These are phyloP conservation scores for Blastobotrys elegans DNA, from an alignment of 1,139 yeast species.

Conservation along the genomic window DNA sequence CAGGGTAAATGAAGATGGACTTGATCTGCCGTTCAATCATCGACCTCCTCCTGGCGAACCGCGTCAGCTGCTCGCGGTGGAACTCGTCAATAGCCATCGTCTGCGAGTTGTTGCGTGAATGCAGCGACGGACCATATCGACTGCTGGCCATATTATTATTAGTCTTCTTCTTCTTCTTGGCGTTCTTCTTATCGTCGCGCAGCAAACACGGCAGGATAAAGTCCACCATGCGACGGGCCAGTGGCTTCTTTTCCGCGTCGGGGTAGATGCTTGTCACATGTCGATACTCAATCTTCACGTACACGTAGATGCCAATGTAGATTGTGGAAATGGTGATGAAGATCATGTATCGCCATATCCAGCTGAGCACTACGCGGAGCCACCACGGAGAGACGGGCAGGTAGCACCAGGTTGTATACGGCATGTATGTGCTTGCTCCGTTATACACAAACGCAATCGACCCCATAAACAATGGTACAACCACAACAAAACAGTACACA, in stretches of 20 bases:
- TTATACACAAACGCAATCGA: slow-evolving; percentile 61
- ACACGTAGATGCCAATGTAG: slow-evolving; percentile 67
- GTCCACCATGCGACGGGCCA: not conserved
- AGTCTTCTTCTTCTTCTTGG: not conserved
- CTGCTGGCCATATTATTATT: not conserved
- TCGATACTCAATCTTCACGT: slow-evolving; percentile 46
- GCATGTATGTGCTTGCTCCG: slow-evolving; percentile 27
- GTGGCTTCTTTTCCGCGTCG: not conserved
- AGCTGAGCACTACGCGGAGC: slow-evolving; percentile 69
- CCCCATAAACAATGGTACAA: slow-evolving; percentile 66
- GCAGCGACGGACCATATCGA: no score
- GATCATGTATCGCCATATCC: slow-evolving; percentile 77
- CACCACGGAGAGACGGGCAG: slow-evolving; percentile 69
- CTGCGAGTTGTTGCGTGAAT: slow-evolving; percentile 19
- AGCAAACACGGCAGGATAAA: not conserved
- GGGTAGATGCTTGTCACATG: slow-evolving; percentile 19
- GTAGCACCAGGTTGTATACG: slow-evolving; percentile 73
- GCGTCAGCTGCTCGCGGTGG: slow-evolving; percentile 55
- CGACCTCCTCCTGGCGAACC: slow-evolving; percentile 55
- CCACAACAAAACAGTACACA: slow-evolving; percentile 55
- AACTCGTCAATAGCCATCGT: slow-evolving; percentile 37
- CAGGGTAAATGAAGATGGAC: slow-evolving; percentile 76
- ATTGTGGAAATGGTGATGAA: slow-evolving; percentile 58
- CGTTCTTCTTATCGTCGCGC: not conserved
- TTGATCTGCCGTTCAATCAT: slow-evolving; percentile 75